phyloP scores from a whole-genome alignment of 805 yeast species.

The Metschnikowia lunata region DNA sequence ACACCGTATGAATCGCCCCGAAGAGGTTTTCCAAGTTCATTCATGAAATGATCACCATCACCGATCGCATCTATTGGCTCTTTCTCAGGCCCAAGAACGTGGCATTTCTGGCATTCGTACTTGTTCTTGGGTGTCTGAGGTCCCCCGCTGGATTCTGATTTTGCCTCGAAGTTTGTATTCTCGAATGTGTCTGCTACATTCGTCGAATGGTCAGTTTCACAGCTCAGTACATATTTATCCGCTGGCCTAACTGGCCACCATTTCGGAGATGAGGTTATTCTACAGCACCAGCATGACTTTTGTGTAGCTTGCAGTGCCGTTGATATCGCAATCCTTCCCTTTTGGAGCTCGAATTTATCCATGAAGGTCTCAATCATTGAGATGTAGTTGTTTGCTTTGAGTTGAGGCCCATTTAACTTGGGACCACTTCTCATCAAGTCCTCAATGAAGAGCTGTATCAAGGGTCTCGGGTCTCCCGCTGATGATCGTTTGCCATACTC shows the following conservation, averaged over 20 bases:
- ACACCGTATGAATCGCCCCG: constrained; percentile 33
- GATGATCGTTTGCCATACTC: constrained; percentile 22
- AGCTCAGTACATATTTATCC: not conserved
- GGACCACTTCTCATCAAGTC: constrained; percentile 25
- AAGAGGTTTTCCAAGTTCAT: constrained; percentile 26
- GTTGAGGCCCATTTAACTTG: constrained; percentile 30
- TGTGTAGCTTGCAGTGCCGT: not conserved
- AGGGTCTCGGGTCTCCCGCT: constrained; percentile 30
- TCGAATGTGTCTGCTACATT: not conserved
- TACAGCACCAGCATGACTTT: constrained; percentile 21
- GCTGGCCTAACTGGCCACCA: constrained; percentile 28
- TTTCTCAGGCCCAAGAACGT: constrained; percentile 17
- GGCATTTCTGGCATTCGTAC: constrained; percentile 30
- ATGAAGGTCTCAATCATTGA: constrained; percentile 13
- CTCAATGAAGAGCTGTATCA: constrained; percentile 37
- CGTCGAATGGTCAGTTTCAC: too few relatives aligned
- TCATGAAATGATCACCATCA: constrained; percentile 16
- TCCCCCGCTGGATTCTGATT: not conserved
- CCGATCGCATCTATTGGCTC: constrained; percentile 8
- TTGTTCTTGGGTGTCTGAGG: not conserved
- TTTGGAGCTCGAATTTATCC: constrained; percentile 12
- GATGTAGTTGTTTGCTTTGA: constrained; percentile 28
- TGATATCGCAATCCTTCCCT: not conserved
- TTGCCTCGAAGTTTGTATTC: not conserved
- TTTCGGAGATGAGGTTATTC: constrained; percentile 28